Evolutionary conservation across 1,139 yeast genomes (phyloP).

Genomic region (Meyerozyma guilliermondii): DNA sequence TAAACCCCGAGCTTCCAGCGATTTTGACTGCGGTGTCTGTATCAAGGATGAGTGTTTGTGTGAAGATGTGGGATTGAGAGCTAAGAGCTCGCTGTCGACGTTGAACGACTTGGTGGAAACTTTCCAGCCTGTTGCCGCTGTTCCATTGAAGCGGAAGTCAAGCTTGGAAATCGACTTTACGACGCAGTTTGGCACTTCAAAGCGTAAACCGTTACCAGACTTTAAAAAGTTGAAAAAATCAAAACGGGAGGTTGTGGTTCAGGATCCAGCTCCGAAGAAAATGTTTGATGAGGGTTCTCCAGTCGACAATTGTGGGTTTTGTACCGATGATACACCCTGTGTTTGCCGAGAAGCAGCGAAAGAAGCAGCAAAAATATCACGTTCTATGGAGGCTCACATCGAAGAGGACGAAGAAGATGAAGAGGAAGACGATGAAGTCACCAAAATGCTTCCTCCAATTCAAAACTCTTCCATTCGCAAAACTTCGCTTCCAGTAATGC

Average conservation of each 20-base stretch:
- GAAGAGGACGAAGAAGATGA: constrained; percentile 15
- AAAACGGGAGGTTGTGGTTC: constrained; percentile 5
- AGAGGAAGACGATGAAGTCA: constrained; percentile 15
- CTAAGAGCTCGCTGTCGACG: constrained; percentile 8
- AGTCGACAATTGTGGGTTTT: constrained; percentile 84
- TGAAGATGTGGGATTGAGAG: constrained; percentile 56
- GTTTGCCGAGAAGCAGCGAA: constrained; percentile 82
- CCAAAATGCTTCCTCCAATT: constrained; percentile 32
- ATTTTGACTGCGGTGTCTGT: constrained; percentile 61
- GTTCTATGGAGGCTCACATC: constrained; percentile 15
- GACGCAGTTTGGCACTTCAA: constrained; percentile 28
- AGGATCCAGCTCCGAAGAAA: constrained; percentile 6
- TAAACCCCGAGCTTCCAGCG: constrained; percentile 6
- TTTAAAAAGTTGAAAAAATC: constrained; percentile 22
- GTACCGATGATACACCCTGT: constrained; percentile 89
- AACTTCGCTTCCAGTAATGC: constrained; percentile 51
- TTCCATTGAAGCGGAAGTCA: constrained; percentile 41
- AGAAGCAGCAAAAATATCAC: constrained; percentile 43
- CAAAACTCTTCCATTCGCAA: constrained; percentile 24
- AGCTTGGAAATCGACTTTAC: constrained; percentile 53
- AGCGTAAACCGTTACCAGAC: constrained; percentile 35
- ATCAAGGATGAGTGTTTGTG: constrained; percentile 67
- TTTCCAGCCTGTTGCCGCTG: constrained; percentile 59
- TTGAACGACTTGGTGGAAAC: constrained; percentile 32
- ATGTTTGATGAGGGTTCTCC: constrained; percentile 45